These are phyloP conservation scores for Apocynum venetum DNA, from an alignment of 257 asterid genomes.

Conservation along the genomic window DNA sequence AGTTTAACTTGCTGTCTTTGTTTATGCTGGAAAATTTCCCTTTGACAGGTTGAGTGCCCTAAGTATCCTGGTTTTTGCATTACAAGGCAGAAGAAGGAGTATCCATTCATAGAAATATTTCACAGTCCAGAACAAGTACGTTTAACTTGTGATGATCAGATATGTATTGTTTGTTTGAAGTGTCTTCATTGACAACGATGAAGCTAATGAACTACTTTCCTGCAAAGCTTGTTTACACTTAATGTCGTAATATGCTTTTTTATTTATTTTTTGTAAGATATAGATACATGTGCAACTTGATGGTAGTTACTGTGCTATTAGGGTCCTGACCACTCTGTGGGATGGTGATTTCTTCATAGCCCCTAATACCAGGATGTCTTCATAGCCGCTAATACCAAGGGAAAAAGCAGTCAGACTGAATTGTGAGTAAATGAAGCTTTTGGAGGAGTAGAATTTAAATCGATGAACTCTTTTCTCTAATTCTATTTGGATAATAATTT, in stretches of 20 bases:
- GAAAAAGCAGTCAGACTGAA: background rate
- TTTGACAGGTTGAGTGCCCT: constrained; percentile 81
- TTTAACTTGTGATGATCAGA: constrained; percentile 4
- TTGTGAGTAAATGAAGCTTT: background rate
- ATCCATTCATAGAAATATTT: constrained; percentile 82
- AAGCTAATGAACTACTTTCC: background rate
- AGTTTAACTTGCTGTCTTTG: constrained; percentile 12
- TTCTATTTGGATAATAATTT: background rate
- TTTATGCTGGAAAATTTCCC: constrained; percentile 1
- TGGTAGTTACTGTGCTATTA: background rate
- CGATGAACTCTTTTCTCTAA: background rate
- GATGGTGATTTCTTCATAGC: background rate
- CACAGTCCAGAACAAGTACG: constrained; percentile 86
- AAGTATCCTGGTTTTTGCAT: constrained; percentile 96
- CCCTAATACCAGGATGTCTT: background rate
- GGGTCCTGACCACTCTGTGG: background rate
- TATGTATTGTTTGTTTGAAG: background rate
- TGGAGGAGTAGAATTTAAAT: background rate
- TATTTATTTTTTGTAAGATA: background rate
- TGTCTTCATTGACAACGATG: background rate
- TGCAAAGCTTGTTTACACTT: background rate
- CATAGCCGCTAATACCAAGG: background rate
- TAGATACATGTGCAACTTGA: background rate
- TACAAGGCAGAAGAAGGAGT: constrained; percentile 82
- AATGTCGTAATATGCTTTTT: background rate